Evolutionary conservation across 345 rosid species (phyloP), one percentile per base, ranked within the genome.

Genomic region (Boechera divaricarpa): DNA sequence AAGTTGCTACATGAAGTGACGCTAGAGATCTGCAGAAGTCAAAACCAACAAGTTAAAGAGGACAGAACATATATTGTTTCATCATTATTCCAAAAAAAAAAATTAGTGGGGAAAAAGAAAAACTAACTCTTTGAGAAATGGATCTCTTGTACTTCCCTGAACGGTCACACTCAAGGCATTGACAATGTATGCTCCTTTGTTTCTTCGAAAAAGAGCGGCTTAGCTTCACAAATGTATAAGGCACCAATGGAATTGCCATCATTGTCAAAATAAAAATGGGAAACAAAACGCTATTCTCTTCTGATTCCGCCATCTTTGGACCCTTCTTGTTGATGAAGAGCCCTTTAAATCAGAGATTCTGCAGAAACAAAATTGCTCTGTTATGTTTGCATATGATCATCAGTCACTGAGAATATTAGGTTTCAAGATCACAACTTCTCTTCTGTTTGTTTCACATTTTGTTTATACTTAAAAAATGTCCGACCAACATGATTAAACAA

Each of bases 251-350:
- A 62, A 92, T 83, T 33, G 98, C 96, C 86, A 92, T 88, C 60
- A 92, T 91, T 28, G 99, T 92, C 85, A 95, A 80, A 70, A 95
- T 88, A 76, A 95, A 95, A 77, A 92, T 92, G 0, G 99, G 99
- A 76, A 95, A 95, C 76, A 92, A 77, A 0, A 88, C 87, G 16
- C 94, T 77, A 64, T 72, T 95, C 70, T 92, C 99, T 79, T 95
- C 97, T 3, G 96, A 70, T 38, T 89, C 89, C 55, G 87, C 96
- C 98, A 95, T 95, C 65, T 63, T 56, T 28, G 49, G 24, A 21
- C 67, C 38, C 82, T 83, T 78, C 79, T 81, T 21, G 42, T 64
- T 33, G 29, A 51, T 15, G 31, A 73, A 65, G 56, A 55, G 10
- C 9, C 39, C 39, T 72, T 10, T n/a, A 32, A 47, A 53, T 57